Evolutionary conservation across 2,329 filamentous ascomycete genomes (phyloP), one percentile per base, ranked within the genome.

Genomic region (Aureobasidium musti): DNA sequence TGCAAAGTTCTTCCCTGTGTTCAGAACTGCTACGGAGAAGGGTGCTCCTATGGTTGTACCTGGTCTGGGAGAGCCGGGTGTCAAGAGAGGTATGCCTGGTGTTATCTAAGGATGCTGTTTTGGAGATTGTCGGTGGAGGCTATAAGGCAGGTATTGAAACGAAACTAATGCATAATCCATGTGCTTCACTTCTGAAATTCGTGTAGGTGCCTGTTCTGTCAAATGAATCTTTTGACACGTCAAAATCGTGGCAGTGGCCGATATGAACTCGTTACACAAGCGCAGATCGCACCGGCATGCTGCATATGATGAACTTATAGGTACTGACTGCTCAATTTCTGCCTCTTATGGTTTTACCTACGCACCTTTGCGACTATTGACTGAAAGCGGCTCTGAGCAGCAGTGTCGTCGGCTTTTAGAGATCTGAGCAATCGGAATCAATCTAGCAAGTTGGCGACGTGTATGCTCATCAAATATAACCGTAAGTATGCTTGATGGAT

Each of bases 11-110:
- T 71, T 71, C 68, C 70, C 70, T 37, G 67, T 71, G 23, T 67
- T 67, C 30, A 65, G 70, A 33, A 70, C 70, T 33, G 11, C 66
- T 13, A 49, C 47, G 13, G 70, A 72, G 66, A 72, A 70, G 70
- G 26, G 64, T 17, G 68, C 67, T 26, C 69, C 70, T n/a, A 59
- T 68, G 43, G 65, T 72, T n/a, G 68, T 69, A 28, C 69, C 70
- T 50, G 70, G 70, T 3, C 37, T 70, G 26, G 70, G 70, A 11
- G 70, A 72, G 67, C 70, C 70, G 14, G 70, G 70, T 64, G 70
- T 72, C n/a, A 72, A 71, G 69, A 56, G 70, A 53, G 70, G 70
- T 53, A 71, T 71, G 68, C 70, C 70, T 54, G 61, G 61, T 64
- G 57, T 61, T 17, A 39, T 61, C 13, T 61, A 49, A n/a, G 19